These are phyloP conservation scores for Diplosphaera chodatii DNA, from an alignment of 139 green algal species.

Conservation along the genomic window DNA sequence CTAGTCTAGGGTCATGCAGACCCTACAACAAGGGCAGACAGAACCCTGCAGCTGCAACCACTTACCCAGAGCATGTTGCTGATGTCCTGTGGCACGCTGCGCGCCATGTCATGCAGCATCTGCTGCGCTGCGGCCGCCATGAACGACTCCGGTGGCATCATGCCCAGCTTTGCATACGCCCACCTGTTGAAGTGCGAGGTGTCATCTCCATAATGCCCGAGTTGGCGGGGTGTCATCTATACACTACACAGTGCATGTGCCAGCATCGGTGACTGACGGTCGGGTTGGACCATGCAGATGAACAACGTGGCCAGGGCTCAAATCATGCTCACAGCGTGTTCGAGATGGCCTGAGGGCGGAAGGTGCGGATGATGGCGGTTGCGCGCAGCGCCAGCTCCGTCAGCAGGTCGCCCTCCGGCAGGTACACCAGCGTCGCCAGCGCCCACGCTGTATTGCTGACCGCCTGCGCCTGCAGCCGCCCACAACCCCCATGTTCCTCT, in stretches of 20 bases:
- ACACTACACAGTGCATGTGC: too few relatives aligned
- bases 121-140: slow-evolving; percentile 10
- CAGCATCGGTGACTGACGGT: too few relatives aligned
- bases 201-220: not conserved
- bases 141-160: slow-evolving; percentile 19
- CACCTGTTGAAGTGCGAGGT: not conserved
- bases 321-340: not conserved
- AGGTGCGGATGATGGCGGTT: slow-evolving; percentile 18
- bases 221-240: too few relatives aligned
- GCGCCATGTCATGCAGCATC: slow-evolving; percentile 20
- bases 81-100: slow-evolving; percentile 46
- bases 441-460: slow-evolving; percentile 8
- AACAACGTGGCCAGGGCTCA: too few relatives aligned
- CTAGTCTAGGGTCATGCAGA: too few relatives aligned
- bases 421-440: slow-evolving; percentile 25
- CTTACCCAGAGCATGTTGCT: slow-evolving; percentile 39
- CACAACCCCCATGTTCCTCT: too few relatives aligned
- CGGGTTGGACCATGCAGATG: too few relatives aligned
- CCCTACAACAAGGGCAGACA: too few relatives aligned
- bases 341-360: slow-evolving; percentile 11
- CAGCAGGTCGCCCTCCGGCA: slow-evolving; percentile 21
- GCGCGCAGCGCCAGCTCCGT: slow-evolving; percentile 23
- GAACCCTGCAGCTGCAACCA: too few relatives aligned
- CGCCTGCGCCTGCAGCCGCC: not conserved
- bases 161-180: slow-evolving; percentile 36